phyloP scores from a whole-genome alignment of 345 rosid genomes.

The Passiflora organensis region DNA sequence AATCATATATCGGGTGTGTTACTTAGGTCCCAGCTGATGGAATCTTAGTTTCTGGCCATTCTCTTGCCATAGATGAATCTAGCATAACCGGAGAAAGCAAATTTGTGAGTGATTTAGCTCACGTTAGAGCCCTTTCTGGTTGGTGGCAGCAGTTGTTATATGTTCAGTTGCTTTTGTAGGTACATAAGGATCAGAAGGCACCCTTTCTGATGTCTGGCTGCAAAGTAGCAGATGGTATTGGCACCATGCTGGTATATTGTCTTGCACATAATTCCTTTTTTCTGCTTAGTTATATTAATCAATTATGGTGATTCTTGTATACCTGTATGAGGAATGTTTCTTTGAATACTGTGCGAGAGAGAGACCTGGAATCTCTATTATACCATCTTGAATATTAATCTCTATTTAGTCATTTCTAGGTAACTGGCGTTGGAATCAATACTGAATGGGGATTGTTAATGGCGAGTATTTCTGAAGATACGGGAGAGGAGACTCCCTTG shows the following conservation, averaged over 20 bases:
- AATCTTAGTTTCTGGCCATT: conserved; percentile 77
- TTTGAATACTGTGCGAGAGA: too few species aligned
- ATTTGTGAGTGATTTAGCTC: conserved; percentile 48
- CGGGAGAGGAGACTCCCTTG: conserved; percentile 98
- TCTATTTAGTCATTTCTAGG: conserved; percentile 39
- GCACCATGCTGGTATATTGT: conserved; percentile 77
- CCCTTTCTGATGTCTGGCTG: conserved; percentile 98
- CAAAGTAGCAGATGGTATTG: conserved; percentile 97
- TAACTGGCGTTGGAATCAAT: conserved; percentile 97
- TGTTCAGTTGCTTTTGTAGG: conserved; percentile 42
- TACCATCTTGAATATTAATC: conserved; percentile 1
- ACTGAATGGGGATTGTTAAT: conserved; percentile 99
- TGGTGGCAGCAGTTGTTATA: conserved; percentile 16
- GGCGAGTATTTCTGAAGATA: conserved; percentile 98
- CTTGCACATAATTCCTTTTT: conserved; percentile 7
- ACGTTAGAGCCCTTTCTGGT: conserved; percentile 8
- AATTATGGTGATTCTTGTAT: too few species aligned
- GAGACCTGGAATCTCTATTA: neutral
- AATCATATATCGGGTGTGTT: neutral
- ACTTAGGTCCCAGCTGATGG: conserved; percentile 97
- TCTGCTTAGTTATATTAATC: too few species aligned
- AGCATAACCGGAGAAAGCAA: conserved; percentile 99
- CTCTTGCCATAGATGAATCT: conserved; percentile 91
- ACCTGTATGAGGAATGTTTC: too few species aligned
- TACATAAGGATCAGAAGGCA: conserved; percentile 74